phyloP scores from a whole-genome alignment of 1,284 basidiomycete species.

The Flammula alnicola region DNA sequence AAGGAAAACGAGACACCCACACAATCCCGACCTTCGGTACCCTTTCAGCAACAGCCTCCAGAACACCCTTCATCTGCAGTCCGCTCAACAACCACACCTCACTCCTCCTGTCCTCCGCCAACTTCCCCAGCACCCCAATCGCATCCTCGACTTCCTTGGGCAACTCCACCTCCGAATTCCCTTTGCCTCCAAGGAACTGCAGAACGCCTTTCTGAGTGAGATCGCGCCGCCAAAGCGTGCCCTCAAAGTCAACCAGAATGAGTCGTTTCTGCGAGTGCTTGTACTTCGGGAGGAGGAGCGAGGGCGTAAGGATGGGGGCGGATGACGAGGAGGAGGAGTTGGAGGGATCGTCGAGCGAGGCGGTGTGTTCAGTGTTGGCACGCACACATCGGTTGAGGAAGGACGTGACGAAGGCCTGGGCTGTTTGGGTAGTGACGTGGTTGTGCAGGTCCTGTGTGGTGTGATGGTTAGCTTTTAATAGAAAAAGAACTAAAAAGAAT shows the following conservation, averaged over 20 bases:
- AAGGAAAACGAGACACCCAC: slow-evolving; percentile 51
- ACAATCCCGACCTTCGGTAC: slow-evolving; percentile 79
- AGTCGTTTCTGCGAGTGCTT: slow-evolving; percentile 67
- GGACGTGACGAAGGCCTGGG: slow-evolving; percentile 81
- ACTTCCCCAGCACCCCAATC: slow-evolving; percentile 59
- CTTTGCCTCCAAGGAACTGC: no score
- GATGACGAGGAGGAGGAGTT: slow-evolving; percentile 40
- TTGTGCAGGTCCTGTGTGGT: slow-evolving; percentile 69
- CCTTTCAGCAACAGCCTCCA: slow-evolving; percentile 65
- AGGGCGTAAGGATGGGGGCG: slow-evolving; percentile 56
- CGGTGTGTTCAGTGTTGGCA: slow-evolving; percentile 66
- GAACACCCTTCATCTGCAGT: slow-evolving; percentile 60
- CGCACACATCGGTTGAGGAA: slow-evolving; percentile 79
- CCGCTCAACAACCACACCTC: slow-evolving; percentile 87
- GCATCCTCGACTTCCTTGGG: slow-evolving; percentile 59
- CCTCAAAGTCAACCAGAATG: slow-evolving; percentile 81
- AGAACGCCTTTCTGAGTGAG: slow-evolving; percentile 50
- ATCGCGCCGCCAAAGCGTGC: slow-evolving; percentile 73
- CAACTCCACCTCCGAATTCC: slow-evolving; percentile 41
- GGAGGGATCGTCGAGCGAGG: slow-evolving; percentile 33
- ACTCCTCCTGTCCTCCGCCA: slow-evolving; percentile 70
- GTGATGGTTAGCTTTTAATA: background rate
- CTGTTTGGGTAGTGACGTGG: slow-evolving; percentile 87
- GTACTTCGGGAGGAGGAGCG: slow-evolving; percentile 60
- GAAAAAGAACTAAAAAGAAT: background rate